phyloP scores from a whole-genome alignment of 129 eudicot species.

The Ambrosia trifida region DNA sequence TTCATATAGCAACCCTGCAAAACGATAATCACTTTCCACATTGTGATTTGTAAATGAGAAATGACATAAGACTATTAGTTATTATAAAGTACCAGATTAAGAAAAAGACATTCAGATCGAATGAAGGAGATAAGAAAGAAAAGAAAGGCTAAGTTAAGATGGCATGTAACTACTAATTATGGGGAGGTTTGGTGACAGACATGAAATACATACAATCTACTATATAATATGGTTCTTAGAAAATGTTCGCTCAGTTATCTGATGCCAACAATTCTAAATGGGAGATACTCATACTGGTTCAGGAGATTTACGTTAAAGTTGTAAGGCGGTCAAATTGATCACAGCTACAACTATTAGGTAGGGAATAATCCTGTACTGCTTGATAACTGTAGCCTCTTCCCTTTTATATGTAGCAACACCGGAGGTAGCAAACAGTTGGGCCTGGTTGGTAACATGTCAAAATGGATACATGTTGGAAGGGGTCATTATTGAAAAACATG shows the following conservation, averaged over 20 bases:
- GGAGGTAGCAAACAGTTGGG: not conserved
- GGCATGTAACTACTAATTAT: not conserved
- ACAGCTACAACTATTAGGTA: not conserved
- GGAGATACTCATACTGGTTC: too few species aligned
- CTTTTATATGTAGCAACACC: not conserved
- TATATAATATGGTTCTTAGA: too few species aligned
- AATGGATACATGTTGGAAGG: not conserved
- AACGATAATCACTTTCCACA: constrained; percentile 13
- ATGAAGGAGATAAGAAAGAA: not conserved
- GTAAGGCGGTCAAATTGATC: not conserved
- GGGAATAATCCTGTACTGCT: not conserved
- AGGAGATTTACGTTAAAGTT: not conserved
- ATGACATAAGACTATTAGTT: not conserved
- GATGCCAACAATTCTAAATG: too few species aligned
- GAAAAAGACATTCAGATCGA: constrained; percentile 1
- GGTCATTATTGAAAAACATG: too few species aligned
- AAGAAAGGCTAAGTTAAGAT: not conserved
- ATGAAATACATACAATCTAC: not conserved
- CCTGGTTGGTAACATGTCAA: not conserved
- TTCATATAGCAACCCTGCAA: constrained; percentile 78
- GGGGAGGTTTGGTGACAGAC: not conserved
- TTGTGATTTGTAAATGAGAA: constrained; percentile 20
- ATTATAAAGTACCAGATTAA: constrained; percentile 4
- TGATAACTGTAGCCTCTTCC: not conserved
- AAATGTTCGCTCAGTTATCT: too few species aligned